phyloP scores from a whole-genome alignment of 306 rosid genomes.

The Cicer bijugum region DNA sequence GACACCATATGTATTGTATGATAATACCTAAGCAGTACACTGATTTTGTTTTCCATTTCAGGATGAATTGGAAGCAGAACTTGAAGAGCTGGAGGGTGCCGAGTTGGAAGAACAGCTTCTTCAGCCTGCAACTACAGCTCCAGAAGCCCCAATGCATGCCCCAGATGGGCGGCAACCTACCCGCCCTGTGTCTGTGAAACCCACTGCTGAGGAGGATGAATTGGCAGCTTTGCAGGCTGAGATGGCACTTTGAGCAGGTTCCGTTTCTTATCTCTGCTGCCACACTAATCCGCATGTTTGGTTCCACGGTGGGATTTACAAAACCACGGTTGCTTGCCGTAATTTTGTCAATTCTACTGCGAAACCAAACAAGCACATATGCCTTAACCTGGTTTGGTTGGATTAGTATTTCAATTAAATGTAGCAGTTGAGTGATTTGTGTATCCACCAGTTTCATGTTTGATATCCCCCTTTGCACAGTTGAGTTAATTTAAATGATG shows the following conservation, averaged over 20 bases:
- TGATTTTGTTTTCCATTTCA: conserved; percentile 48
- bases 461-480: conserved; percentile 26
- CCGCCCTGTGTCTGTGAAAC: conserved; percentile 71
- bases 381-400: background rate
- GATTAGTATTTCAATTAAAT: conserved; percentile 37
- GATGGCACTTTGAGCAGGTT: conserved; percentile 90
- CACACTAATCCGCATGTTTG: background rate
- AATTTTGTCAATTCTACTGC: too few relatives aligned
- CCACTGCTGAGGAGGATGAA: conserved; percentile 88
- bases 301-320: too few relatives aligned
- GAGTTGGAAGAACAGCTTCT: conserved; percentile 99
- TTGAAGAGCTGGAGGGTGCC: conserved; percentile 96
- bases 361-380: too few relatives aligned
- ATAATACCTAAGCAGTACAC: conserved; percentile 33
- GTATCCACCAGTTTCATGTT: conserved; percentile 38
- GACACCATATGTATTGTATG: background rate
- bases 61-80: conserved; percentile 99
- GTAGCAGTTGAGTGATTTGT: conserved; percentile 28
- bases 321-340: too few relatives aligned
- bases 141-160: conserved; percentile 80
- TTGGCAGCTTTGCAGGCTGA: conserved; percentile 97
- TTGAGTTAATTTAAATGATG: conserved; percentile 32
- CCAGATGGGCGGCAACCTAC: conserved; percentile 78
- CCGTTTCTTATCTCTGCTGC: conserved; percentile 41
- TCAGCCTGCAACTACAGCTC: conserved; percentile 92